Evolutionary conservation across 2,329 filamentous ascomycete species (phyloP), one percentile per base, ranked within the genome.

Genomic region (Fusarium pininemorale): DNA sequence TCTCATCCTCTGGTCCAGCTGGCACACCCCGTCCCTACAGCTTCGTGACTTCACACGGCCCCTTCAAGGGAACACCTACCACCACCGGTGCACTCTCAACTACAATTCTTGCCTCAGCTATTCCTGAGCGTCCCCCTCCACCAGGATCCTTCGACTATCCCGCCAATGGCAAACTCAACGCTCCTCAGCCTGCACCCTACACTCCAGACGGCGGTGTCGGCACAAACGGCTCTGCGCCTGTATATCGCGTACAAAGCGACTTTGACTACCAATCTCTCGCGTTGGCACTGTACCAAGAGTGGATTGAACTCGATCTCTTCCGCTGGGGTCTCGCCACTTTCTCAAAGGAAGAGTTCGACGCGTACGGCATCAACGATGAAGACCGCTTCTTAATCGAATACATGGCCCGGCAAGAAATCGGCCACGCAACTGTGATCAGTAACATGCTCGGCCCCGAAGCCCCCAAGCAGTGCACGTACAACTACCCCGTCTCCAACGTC

Each of bases 221-320:
- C 6, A 95, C 93, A 48, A 95, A 96, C 69, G 93, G 93, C n/a
- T 89, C 90, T 13, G 87, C 88, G 48, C 93, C 93, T 4, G 89
- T 94, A 3, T 96, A 96, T 82, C 90, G 92, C 69, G 91, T 93
- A 1, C 87, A 94, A 77, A 94, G 91, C 72, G 94, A 97, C 78
- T 96, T 95, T 79, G 94, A 96, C 81, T 96, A 92, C 80, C 88
- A 96, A 80, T 95, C 93, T 0, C 87, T 96, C 37, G 88, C 90
- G 1, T 85, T 96, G 18, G 93, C 89, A 18, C 85, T 96, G 0
- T 95, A 96, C 79, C 92, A 95, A 77, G 94, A 96, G 82, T 96
- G 90, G 88, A 94, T 96, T 61, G 93, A 96, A 83, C 86, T 96
- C 3, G 94, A 96, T 79, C 87, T 94, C 20, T 96, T 96, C 87